Conservation (phyloP, 2,329 filamentous ascomycete species). For the Microsporum canis region DNA sequence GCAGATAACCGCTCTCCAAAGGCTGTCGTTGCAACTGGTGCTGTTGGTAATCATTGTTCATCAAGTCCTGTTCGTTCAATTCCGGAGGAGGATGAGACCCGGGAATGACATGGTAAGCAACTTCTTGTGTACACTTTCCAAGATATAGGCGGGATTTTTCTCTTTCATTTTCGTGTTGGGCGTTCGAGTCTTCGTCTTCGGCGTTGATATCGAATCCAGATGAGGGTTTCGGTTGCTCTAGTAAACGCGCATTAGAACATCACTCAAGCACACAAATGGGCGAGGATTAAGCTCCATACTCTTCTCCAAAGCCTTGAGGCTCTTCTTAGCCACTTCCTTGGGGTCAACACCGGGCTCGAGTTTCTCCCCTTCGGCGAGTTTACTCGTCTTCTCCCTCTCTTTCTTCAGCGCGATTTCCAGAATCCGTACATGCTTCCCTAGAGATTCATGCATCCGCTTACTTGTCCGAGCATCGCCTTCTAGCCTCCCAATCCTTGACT, state of each 20-base stretch:
- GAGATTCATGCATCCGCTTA: conserved; percentile 75
- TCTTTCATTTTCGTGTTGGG: conserved; percentile 47
- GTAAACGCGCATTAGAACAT: background rate
- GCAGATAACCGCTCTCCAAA: conserved; percentile 32
- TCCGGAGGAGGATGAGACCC: conserved; percentile 50
- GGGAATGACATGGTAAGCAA: conserved; percentile 57
- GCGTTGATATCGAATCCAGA: conserved; percentile 41
- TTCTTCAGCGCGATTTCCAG: conserved; percentile 79
- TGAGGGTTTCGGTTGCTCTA: conserved; percentile 37
- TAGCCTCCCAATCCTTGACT: conserved; percentile 85
- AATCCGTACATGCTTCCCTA: conserved; percentile 83
- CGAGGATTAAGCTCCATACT: conserved; percentile 18
- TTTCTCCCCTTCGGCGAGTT: conserved; percentile 40
- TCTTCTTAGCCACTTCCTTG: conserved; percentile 38
- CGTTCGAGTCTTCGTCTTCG: conserved; percentile 37
- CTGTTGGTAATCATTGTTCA: conserved; percentile 37
- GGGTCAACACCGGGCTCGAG: conserved; percentile 35
- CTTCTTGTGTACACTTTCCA: conserved; percentile 55
- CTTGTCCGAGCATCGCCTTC: conserved; percentile 81
- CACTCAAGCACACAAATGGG: background rate
- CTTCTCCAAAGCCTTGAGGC: conserved; percentile 29
- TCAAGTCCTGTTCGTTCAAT: conserved; percentile 32
- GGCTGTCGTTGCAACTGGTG: conserved; percentile 41
- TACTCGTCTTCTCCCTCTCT: conserved; percentile 60
- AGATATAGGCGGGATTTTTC: conserved; percentile 54